phyloP scores from a whole-genome alignment of 441 rosid species.

The Biscutella laevigata region DNA sequence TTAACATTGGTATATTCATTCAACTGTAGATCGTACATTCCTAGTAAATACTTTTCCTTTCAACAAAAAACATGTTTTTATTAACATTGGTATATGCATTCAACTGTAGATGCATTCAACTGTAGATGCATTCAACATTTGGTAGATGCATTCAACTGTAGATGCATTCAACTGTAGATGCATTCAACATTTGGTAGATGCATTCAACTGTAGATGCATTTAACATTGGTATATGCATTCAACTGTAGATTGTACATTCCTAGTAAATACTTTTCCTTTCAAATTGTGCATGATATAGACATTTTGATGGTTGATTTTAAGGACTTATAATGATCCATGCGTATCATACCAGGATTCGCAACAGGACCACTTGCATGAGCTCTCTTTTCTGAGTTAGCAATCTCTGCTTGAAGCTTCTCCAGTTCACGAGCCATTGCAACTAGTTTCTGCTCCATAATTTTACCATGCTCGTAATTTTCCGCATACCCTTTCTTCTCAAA shows the following conservation, averaged over 20 bases:
- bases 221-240: background rate
- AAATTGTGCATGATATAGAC: background rate
- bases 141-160: no score
- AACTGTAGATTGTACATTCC: background rate
- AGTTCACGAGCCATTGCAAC: slow-evolving; percentile 86
- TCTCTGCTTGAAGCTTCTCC: slow-evolving; percentile 94
- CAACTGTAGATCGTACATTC: background rate
- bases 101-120: no score
- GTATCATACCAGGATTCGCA: slow-evolving; percentile 52
- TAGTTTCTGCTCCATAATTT: slow-evolving; percentile 84
- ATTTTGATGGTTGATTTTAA: background rate
- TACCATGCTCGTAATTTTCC: slow-evolving; percentile 87
- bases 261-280: background rate
- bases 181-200: no score
- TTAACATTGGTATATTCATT: background rate
- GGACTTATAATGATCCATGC: background rate
- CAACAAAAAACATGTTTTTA: no score
- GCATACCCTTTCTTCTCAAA: slow-evolving; percentile 96
- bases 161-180: no score
- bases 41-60: background rate
- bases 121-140: no score
- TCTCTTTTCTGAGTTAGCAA: slow-evolving; percentile 77
- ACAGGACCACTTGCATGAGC: slow-evolving; percentile 47
- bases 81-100: no score
- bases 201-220: no score